Base-by-base conservation (phyloP, 176 grass and related monocot species). In the Puya raimondii region DNA sequence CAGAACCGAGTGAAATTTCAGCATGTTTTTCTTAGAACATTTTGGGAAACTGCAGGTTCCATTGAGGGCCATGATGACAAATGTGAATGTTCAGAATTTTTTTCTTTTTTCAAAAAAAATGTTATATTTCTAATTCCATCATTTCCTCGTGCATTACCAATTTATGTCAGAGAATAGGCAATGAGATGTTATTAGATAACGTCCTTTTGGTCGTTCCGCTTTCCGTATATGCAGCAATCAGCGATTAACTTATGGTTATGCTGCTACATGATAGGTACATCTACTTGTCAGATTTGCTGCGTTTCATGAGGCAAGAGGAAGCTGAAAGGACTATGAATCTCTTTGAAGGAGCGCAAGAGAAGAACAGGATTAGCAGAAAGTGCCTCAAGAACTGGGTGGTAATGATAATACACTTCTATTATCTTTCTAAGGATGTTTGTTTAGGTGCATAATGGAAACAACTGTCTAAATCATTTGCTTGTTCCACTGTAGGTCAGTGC, bases 301-400 rank as follows among this genome's bases (percentile, higher is more conserved):
- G 85, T 52, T 96, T 96, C 79, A 91, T 96, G 91, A 88, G 88
- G 77, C 69, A 84, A 51, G 85, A 96, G 68, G 91, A 96, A 81
- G 88, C 88, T 69, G 0, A 72, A 29, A 91, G 84, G 61, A 77
- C 91, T 9, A 86, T 96, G 88, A 82, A 83, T 71, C 88, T 96
- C 64, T 96, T 96, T 2, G 91, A 96, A 81, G 87, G 88, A 72
- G 85, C 82, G 29, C 51, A 86, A 68, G 91, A 96, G 58, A 64
- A 85, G 20, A 81, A 82, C 66, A 82, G 85, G 70, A 82, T 96
- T 51, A 91, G 91, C 91, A 91, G 76, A 51, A 81, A 79, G 66
- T 50, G 88, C 17, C 87, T 96, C 73, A 96, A 88, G 81, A 96
- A 91, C 58, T 96, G 88, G 91, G 80, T 79, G 88, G 91, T 96